Conservation (phyloP, 805 yeast genomes). For the Suhomyces sp. region DNA sequence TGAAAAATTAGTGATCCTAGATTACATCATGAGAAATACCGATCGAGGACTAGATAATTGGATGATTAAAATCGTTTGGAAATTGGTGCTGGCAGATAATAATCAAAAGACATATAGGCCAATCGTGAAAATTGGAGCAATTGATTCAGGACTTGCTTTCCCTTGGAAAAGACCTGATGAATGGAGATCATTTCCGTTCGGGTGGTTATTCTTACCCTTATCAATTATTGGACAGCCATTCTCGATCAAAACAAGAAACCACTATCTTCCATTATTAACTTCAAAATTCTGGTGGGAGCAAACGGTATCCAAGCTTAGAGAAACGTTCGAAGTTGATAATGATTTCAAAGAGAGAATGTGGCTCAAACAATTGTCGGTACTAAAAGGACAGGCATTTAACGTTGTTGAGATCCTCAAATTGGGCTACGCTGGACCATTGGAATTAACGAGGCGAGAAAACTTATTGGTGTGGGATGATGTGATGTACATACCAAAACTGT, state of each 20-base stretch:
- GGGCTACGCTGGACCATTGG: slow-evolving; percentile 64
- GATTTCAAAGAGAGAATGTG: slow-evolving; percentile 69
- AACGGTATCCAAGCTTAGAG: slow-evolving; percentile 45
- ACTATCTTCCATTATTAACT: slow-evolving; percentile 57
- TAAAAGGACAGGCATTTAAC: slow-evolving; percentile 78
- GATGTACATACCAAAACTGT: slow-evolving; percentile 51
- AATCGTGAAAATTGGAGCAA: slow-evolving; percentile 59
- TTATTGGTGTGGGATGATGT: slow-evolving; percentile 60
- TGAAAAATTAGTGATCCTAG: slow-evolving; percentile 68
- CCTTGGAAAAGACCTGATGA: slow-evolving; percentile 86
- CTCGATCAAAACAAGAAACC: slow-evolving; percentile 51
- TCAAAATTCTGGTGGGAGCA: slow-evolving; percentile 73
- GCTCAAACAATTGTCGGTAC: slow-evolving; percentile 63
- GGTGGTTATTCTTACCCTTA: slow-evolving; percentile 70
- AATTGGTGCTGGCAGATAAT: slow-evolving; percentile 4
- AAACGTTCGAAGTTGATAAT: slow-evolving; percentile 52
- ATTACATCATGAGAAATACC: slow-evolving; percentile 71
- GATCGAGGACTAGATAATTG: slow-evolving; percentile 75
- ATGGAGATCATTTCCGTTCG: slow-evolving; percentile 77
- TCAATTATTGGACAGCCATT: slow-evolving; percentile 68
- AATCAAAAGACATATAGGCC: slow-evolving; percentile 29
- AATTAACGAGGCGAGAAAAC: slow-evolving; percentile 58
- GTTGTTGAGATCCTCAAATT: slow-evolving; percentile 64
- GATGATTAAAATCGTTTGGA: slow-evolving; percentile 66
- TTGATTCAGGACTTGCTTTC: slow-evolving; percentile 71